Evolutionary conservation across 495 filamentous ascomycete species (phyloP), one percentile per base, ranked within the genome.

Genomic region (Entonaema liquescens): DNA sequence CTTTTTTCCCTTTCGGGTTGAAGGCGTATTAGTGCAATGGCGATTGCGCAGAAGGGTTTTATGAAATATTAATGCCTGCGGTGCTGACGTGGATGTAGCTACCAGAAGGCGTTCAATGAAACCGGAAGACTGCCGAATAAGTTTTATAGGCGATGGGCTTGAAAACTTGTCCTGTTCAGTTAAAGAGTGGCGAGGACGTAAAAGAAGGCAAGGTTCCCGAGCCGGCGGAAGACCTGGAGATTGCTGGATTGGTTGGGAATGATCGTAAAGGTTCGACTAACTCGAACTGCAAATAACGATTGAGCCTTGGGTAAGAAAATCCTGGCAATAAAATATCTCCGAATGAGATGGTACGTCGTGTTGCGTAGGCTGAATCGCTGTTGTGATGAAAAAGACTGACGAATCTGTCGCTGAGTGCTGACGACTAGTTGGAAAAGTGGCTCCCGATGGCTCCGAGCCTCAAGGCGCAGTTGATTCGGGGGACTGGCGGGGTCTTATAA

Each of bases 171-270:
- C 40, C 54, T 58, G 59, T 33, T 33, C 53, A 62, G 59, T 38
- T 38, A 65, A 65, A 47, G 60, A 60, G 64, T 72, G 64, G 70
- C 64, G 47, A 62, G 23, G 35, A 23, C 61, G 59, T 29, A 68
- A 62, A 49, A 28, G 61, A 73, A 62, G 60, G 61, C 70, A 23
- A 68, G 70, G 70, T 65, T 68, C 65, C 70, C 70, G 70, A 73
- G 23, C 70, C 70, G 70, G 70, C 70, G 70, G 70, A 73, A 73
- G 70, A 73, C 70, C 70, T 73, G 61, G 65, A 68, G 26, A 53
- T 58, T 35, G 44, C 65, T 68, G 62, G 70, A 73, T 66, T 72
- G 70, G 60, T 55, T 61, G 70, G 31, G 62, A 72, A 57, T 29
- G 70, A 68, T 65, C 61, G 70, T 42, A 54, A 25, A 21, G 5